Evolutionary conservation across 495 filamentous ascomycete genomes (phyloP).

Genomic region (Penicillium soppii): DNA sequence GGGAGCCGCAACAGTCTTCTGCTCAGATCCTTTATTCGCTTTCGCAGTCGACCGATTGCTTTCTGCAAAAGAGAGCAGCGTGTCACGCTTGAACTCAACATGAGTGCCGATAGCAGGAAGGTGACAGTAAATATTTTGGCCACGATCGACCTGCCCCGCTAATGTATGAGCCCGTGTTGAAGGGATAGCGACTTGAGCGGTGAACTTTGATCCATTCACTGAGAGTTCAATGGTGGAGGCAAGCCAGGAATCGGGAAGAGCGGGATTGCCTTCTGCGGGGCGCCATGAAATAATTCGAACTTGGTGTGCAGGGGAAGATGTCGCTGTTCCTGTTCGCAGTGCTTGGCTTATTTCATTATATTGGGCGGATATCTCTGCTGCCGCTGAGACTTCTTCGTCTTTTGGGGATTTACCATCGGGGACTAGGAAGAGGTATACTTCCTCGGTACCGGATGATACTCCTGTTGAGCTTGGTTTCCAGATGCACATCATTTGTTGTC

Average conservation of each 20-base stretch:
- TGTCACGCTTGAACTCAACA: conserved; percentile 72
- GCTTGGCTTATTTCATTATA: conserved; percentile 19
- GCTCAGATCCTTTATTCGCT: conserved; percentile 61
- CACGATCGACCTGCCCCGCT: conserved; percentile 51
- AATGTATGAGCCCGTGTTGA: conserved; percentile 60
- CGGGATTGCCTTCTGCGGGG: conserved; percentile 13
- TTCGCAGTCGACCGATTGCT: conserved; percentile 72
- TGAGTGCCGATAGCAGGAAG: conserved; percentile 17
- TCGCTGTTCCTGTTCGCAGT: conserved; percentile 4
- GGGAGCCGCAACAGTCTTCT: conserved; percentile 71
- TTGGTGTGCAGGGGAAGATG: not conserved
- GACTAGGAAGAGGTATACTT: conserved; percentile 5
- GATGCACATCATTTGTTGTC: conserved; percentile 10
- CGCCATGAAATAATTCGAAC: conserved; percentile 11
- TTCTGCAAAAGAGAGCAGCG: conserved; percentile 57
- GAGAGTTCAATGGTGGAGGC: conserved; percentile 10
- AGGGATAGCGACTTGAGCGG: conserved; percentile 59
- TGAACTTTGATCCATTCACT: conserved; percentile 11
- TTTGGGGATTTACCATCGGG: not conserved
- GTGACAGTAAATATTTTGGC: conserved; percentile 18
- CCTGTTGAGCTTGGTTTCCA: conserved; percentile 8
- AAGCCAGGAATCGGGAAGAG: conserved; percentile 6
- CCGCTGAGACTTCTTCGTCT: not conserved
- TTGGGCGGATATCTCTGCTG: conserved; percentile 7
- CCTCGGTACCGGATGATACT: not conserved